Base-by-base conservation (phyloP, 129 eudicot genomes). In the Tagetes patula region DNA sequence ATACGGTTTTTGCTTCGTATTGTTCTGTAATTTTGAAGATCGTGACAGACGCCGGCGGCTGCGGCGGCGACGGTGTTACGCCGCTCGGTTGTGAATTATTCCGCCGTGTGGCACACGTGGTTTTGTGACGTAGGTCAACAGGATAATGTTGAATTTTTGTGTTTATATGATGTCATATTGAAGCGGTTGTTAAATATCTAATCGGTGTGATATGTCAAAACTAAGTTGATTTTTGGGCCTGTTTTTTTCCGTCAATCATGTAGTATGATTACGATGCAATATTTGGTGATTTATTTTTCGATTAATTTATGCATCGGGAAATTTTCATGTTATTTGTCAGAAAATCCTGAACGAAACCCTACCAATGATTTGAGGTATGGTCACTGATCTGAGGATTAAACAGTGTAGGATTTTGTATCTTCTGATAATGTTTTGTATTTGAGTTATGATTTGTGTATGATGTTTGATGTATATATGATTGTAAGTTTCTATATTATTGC, bases 301-400 rank as follows among this genome's bases (percentile, higher is more conserved):
- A 7, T 67, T 42, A 67, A 53, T 67, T 67, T 45, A 56, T 55
- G 10, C 46, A 20, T 68, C 33, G 2, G 55, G 45, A 37, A 6
- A 0, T 6, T 68, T 76, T 58, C 46, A 3, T 62, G 52, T 64
- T 39, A 41, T 63, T 52, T 65, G 70, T 32, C 63, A 31, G 77
- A 78, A 13, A 62, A 64, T 30, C 68, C 52, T 71, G 82, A 65
- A 65, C 3, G 73, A 72, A 65, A 72, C 78, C 82, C 82, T 79
- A 65, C 82, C 78, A 79, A 43, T 72, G 52, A 61, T 79, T 53
- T 43, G 52, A 69, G 82, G 78, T 72, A 45, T 78, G 33, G 82
- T 53, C 67, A 71, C 41, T 33, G 65, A 52, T 77, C 8, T 70
- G 42, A 43, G 59, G 74, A 56, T 33, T 34, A 48, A 64, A 52